These are phyloP conservation scores for Calcarisporium arbuscula DNA, from an alignment of 2,329 filamentous ascomycete genomes.

Conservation along the genomic window DNA sequence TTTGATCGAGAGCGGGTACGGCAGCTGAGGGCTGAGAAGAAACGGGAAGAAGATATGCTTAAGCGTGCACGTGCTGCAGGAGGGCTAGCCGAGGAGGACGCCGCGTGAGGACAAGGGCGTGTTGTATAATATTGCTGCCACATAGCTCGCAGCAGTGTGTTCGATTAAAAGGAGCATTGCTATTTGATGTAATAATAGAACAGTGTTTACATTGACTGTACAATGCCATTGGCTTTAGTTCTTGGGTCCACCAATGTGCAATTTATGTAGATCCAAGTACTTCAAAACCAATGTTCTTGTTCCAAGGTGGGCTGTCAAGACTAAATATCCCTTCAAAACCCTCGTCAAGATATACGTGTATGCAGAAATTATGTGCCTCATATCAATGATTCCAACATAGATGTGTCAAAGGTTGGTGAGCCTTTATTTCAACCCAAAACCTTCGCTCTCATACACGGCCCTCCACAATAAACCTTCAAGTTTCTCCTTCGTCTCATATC, in stretches of 20 bases:
- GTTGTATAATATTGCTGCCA: conserved; percentile 22
- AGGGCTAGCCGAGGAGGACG: conserved; percentile 28
- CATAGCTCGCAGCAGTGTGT: conserved; percentile 20
- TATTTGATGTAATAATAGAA: conserved; percentile 1
- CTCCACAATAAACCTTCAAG: conserved; percentile 72
- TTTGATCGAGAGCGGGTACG: conserved; percentile 48
- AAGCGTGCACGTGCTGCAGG: conserved; percentile 33
- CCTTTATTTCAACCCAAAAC: conserved; percentile 78
- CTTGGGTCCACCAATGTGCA: too few relatives aligned
- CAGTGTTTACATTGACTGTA: too few relatives aligned
- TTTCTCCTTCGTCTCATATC: conserved; percentile 59
- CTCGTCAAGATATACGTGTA: too few relatives aligned
- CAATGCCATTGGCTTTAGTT: too few relatives aligned
- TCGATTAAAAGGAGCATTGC: background rate
- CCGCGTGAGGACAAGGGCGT: conserved; percentile 14
- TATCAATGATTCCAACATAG: too few relatives aligned
- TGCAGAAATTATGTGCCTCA: too few relatives aligned
- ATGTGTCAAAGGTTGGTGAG: background rate
- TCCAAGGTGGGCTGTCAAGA: too few relatives aligned
- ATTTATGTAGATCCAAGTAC: too few relatives aligned
- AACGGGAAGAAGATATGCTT: conserved; percentile 52
- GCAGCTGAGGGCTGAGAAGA: conserved; percentile 49
- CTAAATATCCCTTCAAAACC: too few relatives aligned
- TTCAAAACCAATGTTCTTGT: too few relatives aligned
- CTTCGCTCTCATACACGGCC: conserved; percentile 84